Evolutionary conservation across 2,329 filamentous ascomycete species (phyloP).

Genomic region (Penicillium fuscoglaucum): DNA sequence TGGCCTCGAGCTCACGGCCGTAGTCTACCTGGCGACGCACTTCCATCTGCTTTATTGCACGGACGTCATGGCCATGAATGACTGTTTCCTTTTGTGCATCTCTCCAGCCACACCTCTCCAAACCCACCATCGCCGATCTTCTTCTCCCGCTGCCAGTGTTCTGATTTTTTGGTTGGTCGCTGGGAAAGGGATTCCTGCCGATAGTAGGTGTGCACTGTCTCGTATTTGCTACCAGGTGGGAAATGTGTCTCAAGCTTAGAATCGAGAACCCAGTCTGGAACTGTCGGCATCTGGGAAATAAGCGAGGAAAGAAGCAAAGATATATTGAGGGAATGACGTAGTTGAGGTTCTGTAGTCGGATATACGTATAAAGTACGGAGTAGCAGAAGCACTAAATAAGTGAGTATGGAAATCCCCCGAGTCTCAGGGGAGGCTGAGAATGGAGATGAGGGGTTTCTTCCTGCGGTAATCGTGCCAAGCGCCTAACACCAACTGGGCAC

Average conservation of each 20-base stretch:
- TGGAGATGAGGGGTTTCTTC: background rate
- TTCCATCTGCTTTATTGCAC: no score
- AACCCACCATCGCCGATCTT: no score
- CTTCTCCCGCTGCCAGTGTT: no score
- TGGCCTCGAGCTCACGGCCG: no score
- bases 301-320: background rate
- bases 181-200: no score
- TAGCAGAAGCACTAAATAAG: background rate
- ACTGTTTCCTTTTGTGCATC: no score
- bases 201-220: no score
- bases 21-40: no score
- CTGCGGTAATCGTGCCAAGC: background rate
- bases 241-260: background rate
- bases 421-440: background rate
- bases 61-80: no score
- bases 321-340: background rate
- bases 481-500: background rate
- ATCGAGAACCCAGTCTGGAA: background rate
- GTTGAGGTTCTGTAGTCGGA: background rate
- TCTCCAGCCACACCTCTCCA: no score
- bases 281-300: background rate
- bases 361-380: background rate
- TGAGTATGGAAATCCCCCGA: background rate
- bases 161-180: no score
- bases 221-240: background rate